A percentile compares a stretch with the other conserved stretches of the same genome.
Evolutionary conservation across 805 yeast species (phyloP).

Genomic region (Ogataea neopini): DNA sequence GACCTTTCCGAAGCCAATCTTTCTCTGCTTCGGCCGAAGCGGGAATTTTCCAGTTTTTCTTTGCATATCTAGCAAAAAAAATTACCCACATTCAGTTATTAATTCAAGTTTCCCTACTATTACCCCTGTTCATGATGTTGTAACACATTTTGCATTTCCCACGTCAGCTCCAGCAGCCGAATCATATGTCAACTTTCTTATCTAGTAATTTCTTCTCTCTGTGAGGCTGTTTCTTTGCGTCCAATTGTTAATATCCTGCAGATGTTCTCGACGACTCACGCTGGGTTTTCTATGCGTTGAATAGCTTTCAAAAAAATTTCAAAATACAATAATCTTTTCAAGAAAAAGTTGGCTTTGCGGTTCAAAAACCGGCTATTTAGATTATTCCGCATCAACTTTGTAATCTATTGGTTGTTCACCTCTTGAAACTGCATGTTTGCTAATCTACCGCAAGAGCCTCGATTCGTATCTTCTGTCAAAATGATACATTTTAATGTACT

Average conservation of each 20-base stretch:
- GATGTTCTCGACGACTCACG: not conserved
- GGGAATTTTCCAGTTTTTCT: too few species aligned
- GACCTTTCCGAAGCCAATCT: too few species aligned
- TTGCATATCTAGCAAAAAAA: too few species aligned
- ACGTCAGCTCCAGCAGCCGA: too few species aligned
- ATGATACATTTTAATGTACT: constrained; percentile 21
- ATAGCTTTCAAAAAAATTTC: not conserved
- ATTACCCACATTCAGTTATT: too few species aligned
- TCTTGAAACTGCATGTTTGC: too few species aligned
- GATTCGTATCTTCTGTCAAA: constrained; percentile 12
- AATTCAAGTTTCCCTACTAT: too few species aligned
- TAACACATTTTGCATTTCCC: too few species aligned
- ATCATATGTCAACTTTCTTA: not conserved
- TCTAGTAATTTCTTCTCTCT: not conserved
- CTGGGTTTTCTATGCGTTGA: not conserved
- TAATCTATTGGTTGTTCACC: too few species aligned
- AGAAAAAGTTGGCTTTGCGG: too few species aligned
- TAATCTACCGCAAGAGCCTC: not conserved
- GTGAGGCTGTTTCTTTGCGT: constrained; percentile 2
- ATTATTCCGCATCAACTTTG: not conserved
- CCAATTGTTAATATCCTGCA: not conserved
- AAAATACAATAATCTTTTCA: not conserved
- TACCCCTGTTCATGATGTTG: too few species aligned
- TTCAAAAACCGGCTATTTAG: not conserved
- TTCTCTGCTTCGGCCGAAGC: too few species aligned